These are phyloP conservation scores for Mollisiaceae sp. DNA, from an alignment of 2,329 filamentous ascomycete genomes.

Conservation along the genomic window DNA sequence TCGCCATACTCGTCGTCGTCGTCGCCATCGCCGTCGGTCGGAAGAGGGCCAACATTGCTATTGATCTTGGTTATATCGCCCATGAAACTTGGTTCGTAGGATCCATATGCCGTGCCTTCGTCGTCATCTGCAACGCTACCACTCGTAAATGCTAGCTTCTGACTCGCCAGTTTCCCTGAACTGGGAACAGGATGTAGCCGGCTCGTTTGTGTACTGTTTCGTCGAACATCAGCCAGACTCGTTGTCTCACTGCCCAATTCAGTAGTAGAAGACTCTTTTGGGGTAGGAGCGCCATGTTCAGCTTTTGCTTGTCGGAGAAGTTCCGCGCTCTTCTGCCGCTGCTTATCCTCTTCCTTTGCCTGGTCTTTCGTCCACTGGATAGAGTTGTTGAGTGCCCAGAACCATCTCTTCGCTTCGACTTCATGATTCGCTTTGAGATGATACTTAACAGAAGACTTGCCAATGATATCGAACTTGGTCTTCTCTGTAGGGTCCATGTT, in stretches of 20 bases:
- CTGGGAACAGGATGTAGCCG: slow-evolving; percentile 34
- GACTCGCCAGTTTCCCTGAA: slow-evolving; percentile 35
- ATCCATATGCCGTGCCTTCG: slow-evolving; percentile 55
- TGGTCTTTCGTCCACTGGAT: slow-evolving; percentile 99
- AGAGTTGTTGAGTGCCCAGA: slow-evolving; percentile 97
- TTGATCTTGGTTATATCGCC: slow-evolving; percentile 42
- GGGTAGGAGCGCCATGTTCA: slow-evolving; percentile 60
- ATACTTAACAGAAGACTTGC: slow-evolving; percentile 98
- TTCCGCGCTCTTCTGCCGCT: slow-evolving; percentile 76
- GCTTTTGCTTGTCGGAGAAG: slow-evolving; percentile 79
- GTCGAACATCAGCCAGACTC: slow-evolving; percentile 45
- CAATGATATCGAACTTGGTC: slow-evolving; percentile 95
- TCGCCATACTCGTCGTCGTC: slow-evolving; percentile 81
- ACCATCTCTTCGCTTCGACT: slow-evolving; percentile 98
- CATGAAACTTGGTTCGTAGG: slow-evolving; percentile 60
- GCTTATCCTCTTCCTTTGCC: slow-evolving; percentile 84
- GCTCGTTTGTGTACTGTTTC: slow-evolving; percentile 50
- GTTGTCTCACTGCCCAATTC: slow-evolving; percentile 31
- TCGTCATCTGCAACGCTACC: slow-evolving; percentile 56
- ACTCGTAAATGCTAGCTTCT: slow-evolving; percentile 42
- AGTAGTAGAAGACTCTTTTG: slow-evolving; percentile 33
- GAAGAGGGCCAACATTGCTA: slow-evolving; percentile 32
- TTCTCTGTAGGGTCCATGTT: slow-evolving; percentile 98
- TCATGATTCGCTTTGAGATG: slow-evolving; percentile 97
- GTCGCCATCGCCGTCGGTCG: slow-evolving; percentile 54